Conservation (phyloP, 345 rosid genomes). For the Camelina neglecta region DNA sequence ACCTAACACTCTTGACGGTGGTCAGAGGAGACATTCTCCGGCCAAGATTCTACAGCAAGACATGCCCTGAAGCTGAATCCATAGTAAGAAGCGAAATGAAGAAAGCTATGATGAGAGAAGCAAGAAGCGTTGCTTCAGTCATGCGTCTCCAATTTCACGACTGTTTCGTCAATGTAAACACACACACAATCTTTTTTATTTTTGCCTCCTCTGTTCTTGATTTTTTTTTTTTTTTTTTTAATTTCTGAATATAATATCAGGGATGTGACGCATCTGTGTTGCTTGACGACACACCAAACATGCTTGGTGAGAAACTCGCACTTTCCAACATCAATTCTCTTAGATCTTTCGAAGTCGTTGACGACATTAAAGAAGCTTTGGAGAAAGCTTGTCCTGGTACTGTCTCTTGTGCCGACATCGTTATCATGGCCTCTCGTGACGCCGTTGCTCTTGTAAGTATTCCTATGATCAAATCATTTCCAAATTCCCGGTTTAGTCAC, state of each 20-base stretch:
- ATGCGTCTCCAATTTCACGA: conserved; percentile 98
- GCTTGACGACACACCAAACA: conserved; percentile 82
- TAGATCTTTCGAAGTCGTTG: conserved; percentile 72
- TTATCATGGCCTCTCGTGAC: conserved; percentile 86
- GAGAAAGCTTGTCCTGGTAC: conserved; percentile 77
- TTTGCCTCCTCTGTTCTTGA: conserved; percentile 41
- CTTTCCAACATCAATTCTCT: conserved; percentile 78
- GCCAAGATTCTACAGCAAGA: conserved; percentile 65
- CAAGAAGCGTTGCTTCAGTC: conserved; percentile 86
- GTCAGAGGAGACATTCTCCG: conserved; percentile 47
- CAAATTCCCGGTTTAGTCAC: conserved; percentile 36
- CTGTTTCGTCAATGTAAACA: conserved; percentile 89
- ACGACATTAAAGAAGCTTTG: conserved; percentile 65
- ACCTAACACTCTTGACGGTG: conserved; percentile 34
- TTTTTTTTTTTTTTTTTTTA: no score
- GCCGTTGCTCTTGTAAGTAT: conserved; percentile 75
- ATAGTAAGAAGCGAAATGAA: conserved; percentile 63
- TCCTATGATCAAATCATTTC: no score
- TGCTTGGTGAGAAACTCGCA: conserved; percentile 76
- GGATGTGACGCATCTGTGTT: conserved; percentile 89
- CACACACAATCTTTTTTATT: not conserved
- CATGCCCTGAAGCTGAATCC: conserved; percentile 80
- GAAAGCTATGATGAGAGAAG: conserved; percentile 66
- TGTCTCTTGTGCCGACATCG: conserved; percentile 85
- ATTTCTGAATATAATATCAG: conserved; percentile 33